These are phyloP conservation scores for Ganoderma multipileum DNA, from an alignment of 1,284 basidiomycete species.

Conservation along the genomic window DNA sequence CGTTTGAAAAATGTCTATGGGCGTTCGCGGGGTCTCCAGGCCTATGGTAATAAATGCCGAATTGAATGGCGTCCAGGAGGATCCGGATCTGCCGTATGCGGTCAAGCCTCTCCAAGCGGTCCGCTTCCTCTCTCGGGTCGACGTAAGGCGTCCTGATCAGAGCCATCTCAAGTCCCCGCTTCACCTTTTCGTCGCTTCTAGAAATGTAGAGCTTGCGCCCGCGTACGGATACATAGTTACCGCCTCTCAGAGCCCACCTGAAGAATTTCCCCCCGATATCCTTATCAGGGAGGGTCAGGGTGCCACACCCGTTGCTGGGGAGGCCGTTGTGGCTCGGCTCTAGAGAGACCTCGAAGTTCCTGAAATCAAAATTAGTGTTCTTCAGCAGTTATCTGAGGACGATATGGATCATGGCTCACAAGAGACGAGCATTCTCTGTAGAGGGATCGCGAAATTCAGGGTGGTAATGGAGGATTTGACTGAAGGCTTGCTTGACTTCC, in stretches of 20 bases:
- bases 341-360: slow-evolving; percentile 64
- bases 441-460: slow-evolving; percentile 53
- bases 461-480: slow-evolving; percentile 55
- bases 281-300: slow-evolving; percentile 52
- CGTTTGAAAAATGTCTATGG: slow-evolving; percentile 65
- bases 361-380: slow-evolving; percentile 5
- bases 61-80: slow-evolving; percentile 64
- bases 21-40: slow-evolving; percentile 39
- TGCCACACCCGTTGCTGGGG: slow-evolving; percentile 63
- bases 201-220: slow-evolving; percentile 33
- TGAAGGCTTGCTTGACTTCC: slow-evolving; percentile 62
- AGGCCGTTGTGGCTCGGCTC: slow-evolving; percentile 55
- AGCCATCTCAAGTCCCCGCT: slow-evolving; percentile 12
- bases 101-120: slow-evolving; percentile 50
- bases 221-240: slow-evolving; percentile 49
- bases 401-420: slow-evolving; percentile 28
- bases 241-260: slow-evolving; percentile 43
- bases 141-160: slow-evolving; percentile 63
- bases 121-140: slow-evolving; percentile 64
- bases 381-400: not conserved
- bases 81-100: slow-evolving; percentile 51
- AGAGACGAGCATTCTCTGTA: slow-evolving; percentile 38
- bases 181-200: slow-evolving; percentile 13
- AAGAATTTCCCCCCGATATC: slow-evolving; percentile 54
- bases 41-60: slow-evolving; percentile 58